phyloP scores from a whole-genome alignment of 306 rosid species.

The Hylodesmum podocarpum region DNA sequence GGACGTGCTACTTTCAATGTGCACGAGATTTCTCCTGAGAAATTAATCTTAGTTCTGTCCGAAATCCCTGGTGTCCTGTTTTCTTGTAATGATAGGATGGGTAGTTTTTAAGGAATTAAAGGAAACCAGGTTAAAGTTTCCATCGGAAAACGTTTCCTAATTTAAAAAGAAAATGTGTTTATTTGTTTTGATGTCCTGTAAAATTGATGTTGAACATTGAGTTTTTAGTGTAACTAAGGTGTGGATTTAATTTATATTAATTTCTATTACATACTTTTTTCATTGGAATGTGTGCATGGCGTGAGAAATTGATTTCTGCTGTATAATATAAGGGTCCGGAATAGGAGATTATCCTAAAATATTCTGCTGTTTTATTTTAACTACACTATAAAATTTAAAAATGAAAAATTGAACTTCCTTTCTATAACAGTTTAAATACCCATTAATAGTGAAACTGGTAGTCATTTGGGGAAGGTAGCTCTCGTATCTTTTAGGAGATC shows the following conservation, averaged over 20 bases:
- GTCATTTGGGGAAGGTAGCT: background rate
- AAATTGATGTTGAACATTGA: background rate
- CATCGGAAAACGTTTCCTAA: background rate
- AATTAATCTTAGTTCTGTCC: background rate
- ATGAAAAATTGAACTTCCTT: background rate
- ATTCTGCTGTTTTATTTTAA: background rate
- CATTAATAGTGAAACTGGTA: background rate
- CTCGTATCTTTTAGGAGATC: background rate
- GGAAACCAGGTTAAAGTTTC: background rate
- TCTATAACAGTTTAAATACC: background rate
- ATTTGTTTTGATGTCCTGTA: background rate
- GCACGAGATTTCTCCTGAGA: background rate
- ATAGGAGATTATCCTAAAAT: background rate
- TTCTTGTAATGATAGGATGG: background rate
- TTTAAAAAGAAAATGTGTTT: background rate
- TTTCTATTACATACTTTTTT: background rate
- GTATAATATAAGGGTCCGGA: background rate
- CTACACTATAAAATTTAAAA: background rate
- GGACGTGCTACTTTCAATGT: background rate
- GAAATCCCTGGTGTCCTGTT: background rate
- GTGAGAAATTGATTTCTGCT: too few species aligned
- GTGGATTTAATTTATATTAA: background rate
- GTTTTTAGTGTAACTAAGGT: background rate
- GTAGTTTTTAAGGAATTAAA: background rate
- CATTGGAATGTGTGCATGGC: too few species aligned